These are phyloP conservation scores for Aspergillus luchuensis DNA, from an alignment of 2,329 filamentous ascomycete genomes.

Conservation along the genomic window DNA sequence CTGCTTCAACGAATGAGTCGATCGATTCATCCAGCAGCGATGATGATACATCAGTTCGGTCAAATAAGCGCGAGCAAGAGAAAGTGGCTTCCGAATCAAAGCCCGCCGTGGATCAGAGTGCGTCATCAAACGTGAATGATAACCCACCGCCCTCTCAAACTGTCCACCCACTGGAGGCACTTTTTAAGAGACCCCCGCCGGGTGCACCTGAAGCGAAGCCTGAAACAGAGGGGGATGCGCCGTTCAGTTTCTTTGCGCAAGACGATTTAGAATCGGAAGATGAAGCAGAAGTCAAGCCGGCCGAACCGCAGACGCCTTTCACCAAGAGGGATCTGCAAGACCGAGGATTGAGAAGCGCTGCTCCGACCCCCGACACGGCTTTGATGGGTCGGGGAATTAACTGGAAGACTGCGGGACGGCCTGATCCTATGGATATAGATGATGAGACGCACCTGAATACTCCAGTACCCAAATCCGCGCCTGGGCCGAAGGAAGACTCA, in stretches of 20 bases:
- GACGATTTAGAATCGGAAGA: slow-evolving; percentile 54
- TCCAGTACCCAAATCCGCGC: slow-evolving; percentile 26
- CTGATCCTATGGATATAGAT: slow-evolving; percentile 28
- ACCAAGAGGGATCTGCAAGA: slow-evolving; percentile 75
- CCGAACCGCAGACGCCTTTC: slow-evolving; percentile 75
- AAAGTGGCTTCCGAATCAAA: slow-evolving; percentile 12
- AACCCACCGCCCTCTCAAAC: slow-evolving; percentile 30
- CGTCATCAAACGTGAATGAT: slow-evolving; percentile 14
- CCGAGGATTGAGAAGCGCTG: slow-evolving; percentile 72
- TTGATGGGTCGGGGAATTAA: slow-evolving; percentile 57
- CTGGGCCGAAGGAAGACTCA: slow-evolving; percentile 46
- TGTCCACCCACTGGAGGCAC: slow-evolving; percentile 84
- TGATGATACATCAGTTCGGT: slow-evolving; percentile 13
- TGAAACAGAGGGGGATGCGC: slow-evolving; percentile 51
- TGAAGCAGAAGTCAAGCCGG: slow-evolving; percentile 43
- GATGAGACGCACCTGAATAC: slow-evolving; percentile 28
- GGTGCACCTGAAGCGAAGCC: slow-evolving; percentile 38
- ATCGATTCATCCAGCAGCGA: slow-evolving; percentile 32
- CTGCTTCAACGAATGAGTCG: slow-evolving; percentile 29
- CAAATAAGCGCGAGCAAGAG: slow-evolving; percentile 3
- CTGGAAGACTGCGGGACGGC: slow-evolving; percentile 24
- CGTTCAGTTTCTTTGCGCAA: slow-evolving; percentile 79
- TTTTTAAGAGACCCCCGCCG: slow-evolving; percentile 75
- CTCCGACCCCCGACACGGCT: slow-evolving; percentile 92
- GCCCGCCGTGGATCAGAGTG: slow-evolving; percentile 16